phyloP scores from a whole-genome alignment of 2,329 filamentous ascomycete genomes.

The Emmonsia crescens region DNA sequence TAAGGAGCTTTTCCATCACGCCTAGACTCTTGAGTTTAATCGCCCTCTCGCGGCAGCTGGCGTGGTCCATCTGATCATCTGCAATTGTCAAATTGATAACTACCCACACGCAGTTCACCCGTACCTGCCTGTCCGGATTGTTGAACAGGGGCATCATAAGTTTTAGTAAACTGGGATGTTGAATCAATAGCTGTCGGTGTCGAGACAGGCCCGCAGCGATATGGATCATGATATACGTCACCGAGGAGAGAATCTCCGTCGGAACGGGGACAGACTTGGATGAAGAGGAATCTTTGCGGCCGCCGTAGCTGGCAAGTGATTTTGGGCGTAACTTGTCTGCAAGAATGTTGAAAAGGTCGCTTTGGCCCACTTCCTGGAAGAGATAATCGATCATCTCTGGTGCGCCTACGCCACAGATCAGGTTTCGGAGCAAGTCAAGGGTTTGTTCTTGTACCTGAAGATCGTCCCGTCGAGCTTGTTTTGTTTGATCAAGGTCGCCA shows the following conservation, averaged over 20 bases:
- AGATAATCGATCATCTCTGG: slow-evolving; percentile 74
- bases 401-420: slow-evolving; percentile 57
- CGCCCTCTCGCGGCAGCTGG: slow-evolving; percentile 56
- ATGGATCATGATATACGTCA: slow-evolving; percentile 76
- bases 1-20: slow-evolving; percentile 55
- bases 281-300: slow-evolving; percentile 10
- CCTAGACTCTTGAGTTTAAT: slow-evolving; percentile 60
- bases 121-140: slow-evolving; percentile 62
- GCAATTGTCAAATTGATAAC: slow-evolving; percentile 76
- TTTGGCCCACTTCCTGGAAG: slow-evolving; percentile 62
- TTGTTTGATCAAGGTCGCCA: slow-evolving; percentile 55
- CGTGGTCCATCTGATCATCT: slow-evolving; percentile 59
- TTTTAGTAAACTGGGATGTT: slow-evolving; percentile 64
- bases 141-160: slow-evolving; percentile 62
- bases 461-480: slow-evolving; percentile 64
- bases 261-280: slow-evolving; percentile 25
- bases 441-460: slow-evolving; percentile 83
- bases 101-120: slow-evolving; percentile 69
- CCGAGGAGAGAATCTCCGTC: slow-evolving; percentile 60
- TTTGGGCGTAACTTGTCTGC: slow-evolving; percentile 60
- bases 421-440: slow-evolving; percentile 78
- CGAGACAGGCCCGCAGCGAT: slow-evolving; percentile 70
- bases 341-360: slow-evolving; percentile 70
- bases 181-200: slow-evolving; percentile 66
- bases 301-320: slow-evolving; percentile 21